Base-by-base conservation (phyloP, 2,329 filamentous ascomycete species). In the Dactylella cylindrospora region DNA sequence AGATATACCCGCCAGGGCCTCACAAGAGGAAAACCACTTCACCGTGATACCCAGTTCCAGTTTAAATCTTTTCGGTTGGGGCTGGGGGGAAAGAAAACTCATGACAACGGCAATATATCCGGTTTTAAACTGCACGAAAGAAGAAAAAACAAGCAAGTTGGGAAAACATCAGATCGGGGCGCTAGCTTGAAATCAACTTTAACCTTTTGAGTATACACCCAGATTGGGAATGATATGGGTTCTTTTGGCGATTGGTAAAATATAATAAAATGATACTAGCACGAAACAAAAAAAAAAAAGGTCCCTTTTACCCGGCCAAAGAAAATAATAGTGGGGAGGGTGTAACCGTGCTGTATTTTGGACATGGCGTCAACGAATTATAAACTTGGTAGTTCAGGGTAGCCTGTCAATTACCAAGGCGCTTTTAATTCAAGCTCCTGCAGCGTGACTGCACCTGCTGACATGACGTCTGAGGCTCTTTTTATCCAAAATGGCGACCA, bases 391-490 rank as follows among this genome's bases (percentile, higher is more conserved):
- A 13, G n/a, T 15, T 36, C 47, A 50, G 28, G 53, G 29, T 52
- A 33, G 7, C 23, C 32, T 23, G 26, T 26, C 38, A 25, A 32
- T 41, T 40, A 44, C 23, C 36, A 33, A 40, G 32, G 7, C 23
- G 32, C 36, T 43, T 26, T 44, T 26, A 41, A n/a, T n/a, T n/a
- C n/a, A n/a, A n/a, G n/a, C n/a, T n/a, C n/a, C 43, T 52, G 46
- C 32, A 41, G 33, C 46, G 54, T 60, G 46, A 60, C 33, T 51
- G 54, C 33, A 52, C 41, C 55, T 51, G 55, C 55, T 53, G 46
- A 61, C 47, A 47, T 61, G 55, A 61, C 55, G 47, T 61, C 55
- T 61, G 55, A 53, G 55, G 55, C 55, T 62, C 55, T 62, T 57
- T 46, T 62, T 62, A 62, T 49, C 55, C 55, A 40, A 23, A 40